A percentile compares a stretch with the other conserved stretches of the same genome.
phyloP scores from a whole-genome alignment of 495 filamentous ascomycete species.

The Haplographium delicatum region DNA sequence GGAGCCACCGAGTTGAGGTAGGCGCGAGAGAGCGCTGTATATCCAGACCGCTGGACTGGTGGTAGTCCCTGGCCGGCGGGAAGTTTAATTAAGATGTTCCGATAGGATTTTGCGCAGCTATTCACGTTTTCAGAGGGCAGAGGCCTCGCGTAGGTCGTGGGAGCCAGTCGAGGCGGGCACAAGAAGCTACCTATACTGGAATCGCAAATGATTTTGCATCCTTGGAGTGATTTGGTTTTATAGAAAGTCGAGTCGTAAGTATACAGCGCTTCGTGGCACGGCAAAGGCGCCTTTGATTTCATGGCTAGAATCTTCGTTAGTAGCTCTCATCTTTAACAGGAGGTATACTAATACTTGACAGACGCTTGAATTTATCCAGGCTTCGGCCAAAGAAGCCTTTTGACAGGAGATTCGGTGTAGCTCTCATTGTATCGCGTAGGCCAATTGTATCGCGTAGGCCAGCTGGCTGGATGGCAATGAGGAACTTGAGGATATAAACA shows the following conservation, averaged over 20 bases:
- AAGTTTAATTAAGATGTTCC: conserved; percentile 79
- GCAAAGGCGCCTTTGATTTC: conserved; percentile 19
- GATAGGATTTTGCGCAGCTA: conserved; percentile 71
- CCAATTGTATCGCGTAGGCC: no score
- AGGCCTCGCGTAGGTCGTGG: no score
- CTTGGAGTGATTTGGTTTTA: conserved; percentile 51
- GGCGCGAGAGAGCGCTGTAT: no score
- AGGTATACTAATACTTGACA: conserved; percentile 18
- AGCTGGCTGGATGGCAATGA: no score
- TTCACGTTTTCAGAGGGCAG: conserved; percentile 31
- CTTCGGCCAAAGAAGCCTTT: conserved; percentile 27
- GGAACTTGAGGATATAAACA: no score
- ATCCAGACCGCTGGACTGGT: conserved; percentile 69
- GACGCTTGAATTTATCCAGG: conserved; percentile 26
- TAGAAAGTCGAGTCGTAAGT: conserved; percentile 64
- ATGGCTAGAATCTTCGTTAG: conserved; percentile 18
- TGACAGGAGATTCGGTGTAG: conserved; percentile 8
- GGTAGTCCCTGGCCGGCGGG: conserved; percentile 64
- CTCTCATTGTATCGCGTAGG: no score
- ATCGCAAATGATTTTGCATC: conserved; percentile 83
- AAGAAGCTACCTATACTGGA: conserved; percentile 81
- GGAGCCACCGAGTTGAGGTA: no score
- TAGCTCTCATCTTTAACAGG: not conserved
- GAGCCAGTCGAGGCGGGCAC: conserved; percentile 60
- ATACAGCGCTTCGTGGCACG: conserved; percentile 45